Percentiles rank a stretch among this genome's conserved stretches.
Evolutionary conservation across 2,329 filamentous ascomycete species (phyloP).

Genomic region (Ophiosphaerella herpotricha): DNA sequence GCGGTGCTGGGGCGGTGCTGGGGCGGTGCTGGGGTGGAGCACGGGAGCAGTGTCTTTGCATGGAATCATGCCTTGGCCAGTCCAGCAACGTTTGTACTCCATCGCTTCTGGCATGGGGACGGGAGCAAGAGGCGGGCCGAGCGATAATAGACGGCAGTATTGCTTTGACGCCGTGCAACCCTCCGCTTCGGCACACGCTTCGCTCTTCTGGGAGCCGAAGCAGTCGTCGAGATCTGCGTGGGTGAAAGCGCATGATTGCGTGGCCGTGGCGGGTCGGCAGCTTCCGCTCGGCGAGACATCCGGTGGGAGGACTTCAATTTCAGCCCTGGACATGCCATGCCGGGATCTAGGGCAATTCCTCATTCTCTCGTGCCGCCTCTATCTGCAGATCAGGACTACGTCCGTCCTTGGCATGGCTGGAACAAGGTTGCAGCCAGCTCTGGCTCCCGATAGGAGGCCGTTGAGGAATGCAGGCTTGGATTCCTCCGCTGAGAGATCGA

Average conservation of each 20-base stretch:
- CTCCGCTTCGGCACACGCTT: constrained; percentile 4
- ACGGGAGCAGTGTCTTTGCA: neutral
- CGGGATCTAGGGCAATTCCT: neutral
- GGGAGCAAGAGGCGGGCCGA: constrained; percentile 7
- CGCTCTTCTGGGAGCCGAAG: constrained; percentile 7
- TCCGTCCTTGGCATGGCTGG: constrained; percentile 8
- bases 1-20: neutral
- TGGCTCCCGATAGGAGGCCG: constrained; percentile 20
- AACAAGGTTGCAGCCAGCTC: neutral
- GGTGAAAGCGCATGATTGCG: constrained; percentile 27
- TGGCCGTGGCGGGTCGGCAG: constrained; percentile 29
- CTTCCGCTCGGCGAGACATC: constrained; percentile 28
- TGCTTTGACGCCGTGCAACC: constrained; percentile 23
- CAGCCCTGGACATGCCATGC: neutral
- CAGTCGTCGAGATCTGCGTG: constrained; percentile 19
- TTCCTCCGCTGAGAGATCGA: constrained; percentile 13
- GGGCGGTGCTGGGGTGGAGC: neutral
- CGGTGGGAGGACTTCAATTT: constrained; percentile 18
- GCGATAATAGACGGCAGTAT: constrained; percentile 20
- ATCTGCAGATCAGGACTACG: constrained; percentile 11
- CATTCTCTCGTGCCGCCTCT: neutral
- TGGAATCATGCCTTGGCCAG: neutral
- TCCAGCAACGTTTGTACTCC: constrained; percentile 6
- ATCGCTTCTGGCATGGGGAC: constrained; percentile 16
- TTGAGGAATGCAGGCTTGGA: constrained; percentile 13